These are phyloP conservation scores for Craterostigma plantagineum DNA, from an alignment of 257 asterid species.

Conservation along the genomic window DNA sequence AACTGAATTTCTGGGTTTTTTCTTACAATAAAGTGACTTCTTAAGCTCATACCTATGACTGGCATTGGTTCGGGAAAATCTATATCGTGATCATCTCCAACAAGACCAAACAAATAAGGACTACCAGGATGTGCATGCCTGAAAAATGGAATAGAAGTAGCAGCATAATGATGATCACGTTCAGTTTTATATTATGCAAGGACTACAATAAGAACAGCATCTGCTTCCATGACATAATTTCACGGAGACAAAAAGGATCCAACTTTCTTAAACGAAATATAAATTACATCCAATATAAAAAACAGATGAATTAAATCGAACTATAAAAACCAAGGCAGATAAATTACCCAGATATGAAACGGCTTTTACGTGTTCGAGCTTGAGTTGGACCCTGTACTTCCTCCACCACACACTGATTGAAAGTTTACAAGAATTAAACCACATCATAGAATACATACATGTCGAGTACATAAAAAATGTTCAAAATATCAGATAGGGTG, in stretches of 20 bases:
- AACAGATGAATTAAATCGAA: slow-evolving; percentile 5
- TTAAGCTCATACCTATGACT: slow-evolving; percentile 57
- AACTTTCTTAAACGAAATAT: too few species aligned
- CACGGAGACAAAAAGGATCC: too few species aligned
- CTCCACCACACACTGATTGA: slow-evolving; percentile 76
- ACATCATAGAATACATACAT: slow-evolving; percentile 8
- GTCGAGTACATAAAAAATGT: not conserved
- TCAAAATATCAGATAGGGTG: not conserved
- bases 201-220: too few species aligned
- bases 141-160: slow-evolving; percentile 17
- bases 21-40: too few species aligned
- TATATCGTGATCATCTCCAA: slow-evolving; percentile 76
- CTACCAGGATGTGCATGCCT: slow-evolving; percentile 99
- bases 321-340: slow-evolving; percentile 5
- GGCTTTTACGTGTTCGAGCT: slow-evolving; percentile 89
- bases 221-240: too few species aligned
- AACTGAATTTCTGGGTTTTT: too few species aligned
- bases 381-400: slow-evolving; percentile 99
- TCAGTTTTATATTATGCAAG: too few species aligned
- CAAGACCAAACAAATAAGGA: slow-evolving; percentile 96
- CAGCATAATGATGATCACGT: not conserved
- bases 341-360: slow-evolving; percentile 89
- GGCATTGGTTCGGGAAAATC: slow-evolving; percentile 99
- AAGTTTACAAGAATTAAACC: too few species aligned
- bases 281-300: too few species aligned